A percentile compares a stretch with the other conserved stretches of the same genome.
Evolutionary conservation across 2,329 filamentous ascomycete species (phyloP).

Genomic region (Sarocladium strictum): DNA sequence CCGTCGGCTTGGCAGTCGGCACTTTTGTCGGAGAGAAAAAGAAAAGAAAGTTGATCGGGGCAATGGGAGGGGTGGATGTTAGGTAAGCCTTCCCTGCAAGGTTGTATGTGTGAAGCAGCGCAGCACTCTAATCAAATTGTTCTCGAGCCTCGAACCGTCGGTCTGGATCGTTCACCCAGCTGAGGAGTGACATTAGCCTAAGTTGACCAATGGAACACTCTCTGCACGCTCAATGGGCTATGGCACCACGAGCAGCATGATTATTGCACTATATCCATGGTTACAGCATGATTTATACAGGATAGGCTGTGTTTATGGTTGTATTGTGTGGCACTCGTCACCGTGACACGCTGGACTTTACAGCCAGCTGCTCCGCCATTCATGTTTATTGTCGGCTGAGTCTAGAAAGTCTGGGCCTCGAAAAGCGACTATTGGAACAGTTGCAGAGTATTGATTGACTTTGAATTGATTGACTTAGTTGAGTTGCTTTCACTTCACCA

Average conservation of each 20-base stretch:
- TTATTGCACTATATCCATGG: neutral
- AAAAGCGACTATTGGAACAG: too few relatives aligned
- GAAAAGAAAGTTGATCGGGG: too few relatives aligned
- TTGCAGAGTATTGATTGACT: too few relatives aligned
- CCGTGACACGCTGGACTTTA: neutral
- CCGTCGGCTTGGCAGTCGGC: neutral
- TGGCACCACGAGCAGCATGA: neutral
- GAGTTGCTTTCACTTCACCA: too few relatives aligned
- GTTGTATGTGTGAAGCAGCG: constrained; percentile 8
- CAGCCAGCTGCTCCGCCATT: neutral
- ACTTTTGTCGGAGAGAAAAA: constrained; percentile 2
- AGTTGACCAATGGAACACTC: constrained; percentile 6
- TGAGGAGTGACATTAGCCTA: constrained; percentile 7
- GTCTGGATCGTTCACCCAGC: constrained; percentile 2
- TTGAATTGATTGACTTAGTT: too few relatives aligned
- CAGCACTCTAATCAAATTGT: constrained; percentile 4
- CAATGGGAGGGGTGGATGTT: neutral
- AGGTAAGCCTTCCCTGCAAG: constrained; percentile 8
- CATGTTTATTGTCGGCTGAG: neutral
- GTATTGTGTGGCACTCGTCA: neutral
- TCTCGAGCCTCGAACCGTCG: neutral
- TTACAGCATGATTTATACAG: neutral
- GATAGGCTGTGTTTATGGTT: neutral
- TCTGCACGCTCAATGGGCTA: neutral
- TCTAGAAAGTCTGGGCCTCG: neutral